phyloP scores from a whole-genome alignment of 805 yeast species.

The Lachancea meyersii region DNA sequence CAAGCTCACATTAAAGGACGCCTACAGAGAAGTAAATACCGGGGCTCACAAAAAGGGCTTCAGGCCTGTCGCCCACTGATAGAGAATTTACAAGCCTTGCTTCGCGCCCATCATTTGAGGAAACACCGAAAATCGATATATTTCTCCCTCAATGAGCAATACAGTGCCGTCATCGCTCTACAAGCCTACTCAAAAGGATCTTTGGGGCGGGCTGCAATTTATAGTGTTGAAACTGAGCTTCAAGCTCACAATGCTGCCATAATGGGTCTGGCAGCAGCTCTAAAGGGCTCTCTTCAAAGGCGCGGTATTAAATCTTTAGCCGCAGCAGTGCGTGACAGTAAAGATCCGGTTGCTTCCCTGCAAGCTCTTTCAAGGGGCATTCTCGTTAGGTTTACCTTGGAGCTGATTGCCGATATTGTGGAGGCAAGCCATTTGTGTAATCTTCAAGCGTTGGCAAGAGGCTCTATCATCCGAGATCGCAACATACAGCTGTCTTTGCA shows the following conservation, averaged over 20 bases:
- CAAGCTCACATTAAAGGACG: conserved; percentile 7
- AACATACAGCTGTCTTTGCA: conserved; percentile 35
- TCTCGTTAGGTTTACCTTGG: conserved; percentile 49
- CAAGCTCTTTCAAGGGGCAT: conserved; percentile 64
- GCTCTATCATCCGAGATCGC: conserved; percentile 37
- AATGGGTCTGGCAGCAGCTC: background rate
- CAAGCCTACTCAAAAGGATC: conserved; percentile 2
- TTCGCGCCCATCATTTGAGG: conserved; percentile 5
- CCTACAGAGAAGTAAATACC: background rate
- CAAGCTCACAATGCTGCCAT: background rate
- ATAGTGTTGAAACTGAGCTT: background rate
- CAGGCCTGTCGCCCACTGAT: background rate
- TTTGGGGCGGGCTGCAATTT: background rate
- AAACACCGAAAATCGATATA: conserved; percentile 3
- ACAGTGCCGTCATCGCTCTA: background rate
- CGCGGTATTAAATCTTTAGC: conserved; percentile 5
- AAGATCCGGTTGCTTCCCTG: conserved; percentile 23
- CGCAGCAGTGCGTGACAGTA: conserved; percentile 7
- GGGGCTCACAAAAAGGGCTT: background rate
- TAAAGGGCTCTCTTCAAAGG: conserved; percentile 8
- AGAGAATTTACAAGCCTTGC: conserved; percentile 6
- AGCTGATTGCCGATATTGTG: conserved; percentile 47
- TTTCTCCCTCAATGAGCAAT: conserved; percentile 3
- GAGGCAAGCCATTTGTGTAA: conserved; percentile 37
- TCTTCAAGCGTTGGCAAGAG: conserved; percentile 54